Evolutionary conservation across 2,329 filamentous ascomycete species (phyloP), one percentile per base, ranked within the genome.

Genomic region (Tolypocladium inflatum): DNA sequence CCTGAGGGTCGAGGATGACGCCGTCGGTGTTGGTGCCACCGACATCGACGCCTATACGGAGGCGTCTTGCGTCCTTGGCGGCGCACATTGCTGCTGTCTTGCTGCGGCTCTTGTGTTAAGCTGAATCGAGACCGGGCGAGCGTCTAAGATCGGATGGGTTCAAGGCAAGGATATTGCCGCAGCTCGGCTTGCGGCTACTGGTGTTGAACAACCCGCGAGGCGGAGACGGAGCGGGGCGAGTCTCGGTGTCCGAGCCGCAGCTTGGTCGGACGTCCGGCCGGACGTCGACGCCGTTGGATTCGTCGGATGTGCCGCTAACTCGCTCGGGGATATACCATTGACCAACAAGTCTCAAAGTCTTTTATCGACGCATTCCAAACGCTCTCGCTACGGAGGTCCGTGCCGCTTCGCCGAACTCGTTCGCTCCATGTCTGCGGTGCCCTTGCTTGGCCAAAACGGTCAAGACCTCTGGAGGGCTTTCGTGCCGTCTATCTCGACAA

Each of bases 11-110:
- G 19, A 82, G 69, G 21, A 81, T 68, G 30, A 80, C 78, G 15
- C 78, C 78, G 58, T 82, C 80, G 8, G 79, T 82, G 62, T 81
- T 82, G 53, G 79, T 82, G 33, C 78, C 78, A 53, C 76, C 76
- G 6, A 78, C 76, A 56, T 78, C 76, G 48, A 78, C 74, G 53
- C 76, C 76, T 39, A 78, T 75, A 55, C 75, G 73, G 11, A 77
- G 66, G 38, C 63, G 62, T 37, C 62, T 61, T n/a, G 19, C 8
- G 19, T 48, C 26, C 6, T 48, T 45, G 30, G n/a, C 13, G 30
- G 26, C 54, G 30, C 39, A 10, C 54, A 55, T 45, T 23, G 53
- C 9, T 41, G 38, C 8, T 26, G 48, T n/a, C 17, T 50, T 51
- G 26, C 48, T 13, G 5, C 33, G 5, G 48, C 19, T n/a, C 48